These are phyloP conservation scores for Taxillus chinensis DNA, from an alignment of 164 flowering plant genomes.

Conservation along the genomic window DNA sequence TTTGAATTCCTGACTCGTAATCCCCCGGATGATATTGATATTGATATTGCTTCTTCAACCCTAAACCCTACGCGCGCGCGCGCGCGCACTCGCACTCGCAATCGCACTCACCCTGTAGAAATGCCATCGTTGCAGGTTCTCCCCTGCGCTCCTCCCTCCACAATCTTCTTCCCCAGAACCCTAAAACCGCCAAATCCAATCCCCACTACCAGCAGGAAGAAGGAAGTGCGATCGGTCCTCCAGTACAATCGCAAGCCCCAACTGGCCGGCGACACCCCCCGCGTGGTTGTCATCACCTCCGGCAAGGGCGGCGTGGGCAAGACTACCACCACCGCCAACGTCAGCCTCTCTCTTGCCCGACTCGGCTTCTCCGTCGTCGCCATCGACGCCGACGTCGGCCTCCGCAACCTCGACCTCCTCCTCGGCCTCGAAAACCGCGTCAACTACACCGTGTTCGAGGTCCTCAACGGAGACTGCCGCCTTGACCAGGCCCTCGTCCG, in stretches of 20 bases:
- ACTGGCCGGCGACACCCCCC: constrained; percentile 68
- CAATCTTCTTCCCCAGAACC: constrained; percentile 10
- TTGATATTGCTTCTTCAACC: background rate
- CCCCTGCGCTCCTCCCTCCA: constrained; percentile 7
- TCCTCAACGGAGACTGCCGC: constrained; percentile 88
- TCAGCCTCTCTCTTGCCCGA: constrained; percentile 87
- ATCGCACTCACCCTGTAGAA: constrained; percentile 1
- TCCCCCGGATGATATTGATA: no score
- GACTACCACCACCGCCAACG: constrained; percentile 94
- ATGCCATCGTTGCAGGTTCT: constrained; percentile 13
- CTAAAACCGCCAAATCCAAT: constrained; percentile 1
- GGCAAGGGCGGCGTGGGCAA: constrained; percentile 99
- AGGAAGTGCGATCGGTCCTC: constrained; percentile 32
- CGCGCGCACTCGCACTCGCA: constrained; percentile 4
- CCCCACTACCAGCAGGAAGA: background rate
- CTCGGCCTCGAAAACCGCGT: constrained; percentile 92
- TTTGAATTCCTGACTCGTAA: no score
- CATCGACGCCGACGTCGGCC: constrained; percentile 93
- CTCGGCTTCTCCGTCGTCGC: constrained; percentile 92
- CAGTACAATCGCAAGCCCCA: constrained; percentile 86
- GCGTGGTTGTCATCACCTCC: constrained; percentile 92
- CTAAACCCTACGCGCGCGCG: background rate
- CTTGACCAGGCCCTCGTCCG: constrained; percentile 88
- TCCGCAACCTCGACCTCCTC: constrained; percentile 91
- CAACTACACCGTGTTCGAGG: constrained; percentile 90